These are phyloP conservation scores for Pleomassaria siparia DNA, from an alignment of 2,329 filamentous ascomycete genomes.

Conservation along the genomic window DNA sequence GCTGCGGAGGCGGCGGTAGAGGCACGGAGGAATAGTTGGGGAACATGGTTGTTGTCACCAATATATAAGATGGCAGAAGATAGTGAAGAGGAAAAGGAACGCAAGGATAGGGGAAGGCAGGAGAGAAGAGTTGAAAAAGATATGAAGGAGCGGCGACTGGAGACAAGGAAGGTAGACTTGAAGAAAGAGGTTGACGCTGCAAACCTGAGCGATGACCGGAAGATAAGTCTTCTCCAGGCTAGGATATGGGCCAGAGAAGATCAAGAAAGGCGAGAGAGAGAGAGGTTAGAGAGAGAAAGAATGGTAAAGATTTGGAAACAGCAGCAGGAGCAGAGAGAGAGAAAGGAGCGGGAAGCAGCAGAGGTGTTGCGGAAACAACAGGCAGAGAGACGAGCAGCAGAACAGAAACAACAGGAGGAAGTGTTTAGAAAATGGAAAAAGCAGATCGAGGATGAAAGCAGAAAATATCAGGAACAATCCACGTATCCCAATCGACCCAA, in stretches of 20 bases:
- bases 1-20: constrained; percentile 30
- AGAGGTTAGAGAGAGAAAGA: constrained; percentile 2
- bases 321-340: constrained; percentile 2
- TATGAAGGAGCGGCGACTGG: constrained; percentile 35
- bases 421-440: neutral
- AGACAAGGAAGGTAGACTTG: constrained; percentile 18
- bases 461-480: neutral
- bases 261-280: neutral
- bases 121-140: constrained; percentile 36
- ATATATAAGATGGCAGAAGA: constrained; percentile 30
- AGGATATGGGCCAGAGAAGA: constrained; percentile 4
- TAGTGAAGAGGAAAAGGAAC: constrained; percentile 36
- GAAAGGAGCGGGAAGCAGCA: constrained; percentile 2
- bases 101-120: constrained; percentile 33
- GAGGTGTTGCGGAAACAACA: neutral
- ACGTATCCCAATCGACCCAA: neutral
- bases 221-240: constrained; percentile 10
- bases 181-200: constrained; percentile 18
- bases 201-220: constrained; percentile 16
- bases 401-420: neutral
- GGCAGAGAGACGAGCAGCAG: neutral
- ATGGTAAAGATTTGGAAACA: neutral
- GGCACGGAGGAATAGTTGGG: constrained; percentile 37
- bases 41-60: constrained; percentile 24
- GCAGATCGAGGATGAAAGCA: neutral